A percentile compares a stretch with the other conserved stretches of the same genome.
These are phyloP conservation scores for Claviceps purpurea DNA, from an alignment of 2,329 filamentous ascomycete genomes.

Conservation along the genomic window DNA sequence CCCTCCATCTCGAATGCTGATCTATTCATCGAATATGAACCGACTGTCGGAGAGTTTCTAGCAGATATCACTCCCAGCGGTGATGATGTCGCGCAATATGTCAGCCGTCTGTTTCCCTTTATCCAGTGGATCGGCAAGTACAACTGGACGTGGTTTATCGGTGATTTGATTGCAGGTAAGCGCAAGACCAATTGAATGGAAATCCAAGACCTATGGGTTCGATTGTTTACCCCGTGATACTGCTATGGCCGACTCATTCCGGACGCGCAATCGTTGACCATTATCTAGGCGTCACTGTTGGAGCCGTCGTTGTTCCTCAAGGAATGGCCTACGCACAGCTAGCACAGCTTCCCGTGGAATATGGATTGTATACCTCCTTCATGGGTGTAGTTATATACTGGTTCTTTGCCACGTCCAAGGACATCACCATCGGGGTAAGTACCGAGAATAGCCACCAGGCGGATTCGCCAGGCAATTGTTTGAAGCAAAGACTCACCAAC, in stretches of 20 bases:
- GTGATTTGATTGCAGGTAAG: slow-evolving; percentile 32
- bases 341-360: slow-evolving; percentile 33
- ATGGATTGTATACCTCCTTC: slow-evolving; percentile 60
- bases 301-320: slow-evolving; percentile 41
- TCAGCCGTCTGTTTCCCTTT: slow-evolving; percentile 34
- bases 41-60: slow-evolving; percentile 28
- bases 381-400: slow-evolving; percentile 93
- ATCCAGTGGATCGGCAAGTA: slow-evolving; percentile 36
- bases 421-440: slow-evolving; percentile 72
- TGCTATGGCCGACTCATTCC: background rate
- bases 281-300: slow-evolving; percentile 28
- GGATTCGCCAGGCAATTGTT: background rate
- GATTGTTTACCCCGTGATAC: too few relatives aligned
- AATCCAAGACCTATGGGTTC: too few relatives aligned
- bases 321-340: slow-evolving; percentile 40
- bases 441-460: background rate
- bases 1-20: slow-evolving; percentile 24
- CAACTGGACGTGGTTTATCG: slow-evolving; percentile 32
- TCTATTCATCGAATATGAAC: slow-evolving; percentile 26
- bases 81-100: slow-evolving; percentile 19
- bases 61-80: slow-evolving; percentile 22
- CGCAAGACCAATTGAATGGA: too few relatives aligned
- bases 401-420: slow-evolving; percentile 94
- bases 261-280: slow-evolving; percentile 8
- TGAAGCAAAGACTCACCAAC: background rate